Base-by-base conservation (phyloP, 108 stramenopile genomes). In the Cylindrotheca fusiformis region DNA sequence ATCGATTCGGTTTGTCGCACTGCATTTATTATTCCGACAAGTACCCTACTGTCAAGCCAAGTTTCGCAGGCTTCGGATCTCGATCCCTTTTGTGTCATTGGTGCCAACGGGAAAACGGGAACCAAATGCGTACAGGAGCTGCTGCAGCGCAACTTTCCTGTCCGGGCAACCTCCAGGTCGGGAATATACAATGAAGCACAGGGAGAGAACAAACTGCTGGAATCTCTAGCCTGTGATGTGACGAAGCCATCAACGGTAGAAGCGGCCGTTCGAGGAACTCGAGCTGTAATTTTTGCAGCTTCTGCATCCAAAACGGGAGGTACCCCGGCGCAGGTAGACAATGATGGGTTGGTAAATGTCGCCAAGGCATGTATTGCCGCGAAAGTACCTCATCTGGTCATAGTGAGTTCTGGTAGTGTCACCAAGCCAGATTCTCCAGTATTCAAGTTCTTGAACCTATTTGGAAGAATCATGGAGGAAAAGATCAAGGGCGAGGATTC, bases 281-380 rank as follows among this genome's bases (percentile, higher is more conserved):
- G 79, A 4, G 88, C 86, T 14, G 88, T 96, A 0, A 86, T 96
- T 5, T 96, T 93, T 86, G 90, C 90, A 33, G 90, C 92, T 14
- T 86, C 82, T 24, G 91, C 90, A 1, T 78, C 76, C 52, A 87
- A 83, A 55, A 60, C 77, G 45, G 90, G 92, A 8, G 88, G 87
- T 14, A 85, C 73, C 2, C 82, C 91, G 0, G 71, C 72, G 20
- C 72, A 63, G 18, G 95, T 96, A 29, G 95, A 96, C 67, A 81
- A 79, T 63, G 46, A 65, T 30, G 94, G 94, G 8, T 46, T 89
- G 10, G 68, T 81, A 1, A 85, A 86, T 63, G 84, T 73, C 32
- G 91, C 94, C 26, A 66, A 75, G 67, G 83, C 82, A 21, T 94
- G 90, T 63, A 74, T 96, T 45, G 78, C 72, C n/a, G 63, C 59